Percentiles rank a stretch among this genome's conserved stretches.
Evolutionary conservation across 495 filamentous ascomycete species (phyloP).

Genomic region (Xylaria castorea): DNA sequence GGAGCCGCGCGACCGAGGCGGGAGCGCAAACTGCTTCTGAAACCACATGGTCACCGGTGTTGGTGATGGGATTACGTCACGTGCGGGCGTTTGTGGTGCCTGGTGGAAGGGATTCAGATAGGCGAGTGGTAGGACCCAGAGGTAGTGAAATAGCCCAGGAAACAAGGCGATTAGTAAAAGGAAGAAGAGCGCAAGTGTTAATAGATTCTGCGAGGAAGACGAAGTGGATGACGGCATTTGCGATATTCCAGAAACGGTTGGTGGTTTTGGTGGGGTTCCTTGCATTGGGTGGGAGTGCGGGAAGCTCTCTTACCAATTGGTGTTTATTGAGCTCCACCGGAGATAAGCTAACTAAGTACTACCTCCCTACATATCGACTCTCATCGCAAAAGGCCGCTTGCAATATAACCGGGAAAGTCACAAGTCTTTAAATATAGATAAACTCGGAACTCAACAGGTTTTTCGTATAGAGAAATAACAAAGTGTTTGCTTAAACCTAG

Average conservation of each 20-base stretch:
- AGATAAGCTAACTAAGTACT: constrained; percentile 8
- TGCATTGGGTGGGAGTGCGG: constrained; percentile 9
- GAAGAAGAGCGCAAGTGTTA: constrained; percentile 54
- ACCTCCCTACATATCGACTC: background rate
- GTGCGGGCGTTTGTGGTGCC: constrained; percentile 22
- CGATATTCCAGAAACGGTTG: background rate
- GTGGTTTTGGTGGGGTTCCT: constrained; percentile 27
- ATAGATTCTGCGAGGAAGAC: constrained; percentile 37
- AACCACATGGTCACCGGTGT: constrained; percentile 64
- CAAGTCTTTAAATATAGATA: background rate
- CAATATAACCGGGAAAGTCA: background rate
- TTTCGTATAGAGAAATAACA: constrained; percentile 8
- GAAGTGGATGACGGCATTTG: constrained; percentile 42
- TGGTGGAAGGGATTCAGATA: constrained; percentile 39
- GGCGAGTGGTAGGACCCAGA: constrained; percentile 52
- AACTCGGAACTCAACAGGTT: background rate
- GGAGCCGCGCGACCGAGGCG: constrained; percentile 74
- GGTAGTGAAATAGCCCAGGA: constrained; percentile 58
- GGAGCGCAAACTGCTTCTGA: constrained; percentile 81
- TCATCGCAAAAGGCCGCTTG: background rate
- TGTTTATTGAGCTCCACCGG: constrained; percentile 3
- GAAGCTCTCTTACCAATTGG: constrained; percentile 17
- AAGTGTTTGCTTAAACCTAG: constrained; percentile 10
- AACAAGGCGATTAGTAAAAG: constrained; percentile 63
- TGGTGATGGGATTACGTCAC: constrained; percentile 27